Evolutionary conservation across 305 asterid species (phyloP).

Genomic region (Solanum hybrid): DNA sequence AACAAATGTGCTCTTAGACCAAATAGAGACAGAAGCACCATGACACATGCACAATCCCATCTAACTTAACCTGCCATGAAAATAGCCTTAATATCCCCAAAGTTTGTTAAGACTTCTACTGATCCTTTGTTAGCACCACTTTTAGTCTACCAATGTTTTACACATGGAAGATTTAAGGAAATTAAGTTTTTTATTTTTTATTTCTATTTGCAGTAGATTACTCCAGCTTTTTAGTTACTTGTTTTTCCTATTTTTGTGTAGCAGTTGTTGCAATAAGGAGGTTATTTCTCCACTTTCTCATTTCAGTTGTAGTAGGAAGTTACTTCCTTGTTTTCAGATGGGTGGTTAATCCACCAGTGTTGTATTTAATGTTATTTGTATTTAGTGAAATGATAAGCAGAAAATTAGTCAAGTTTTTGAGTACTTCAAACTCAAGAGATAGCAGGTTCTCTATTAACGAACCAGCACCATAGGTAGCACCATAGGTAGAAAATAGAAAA

Average conservation of each 20-base stretch:
- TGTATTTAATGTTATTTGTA: neutral
- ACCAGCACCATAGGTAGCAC: neutral
- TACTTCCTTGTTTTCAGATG: neutral
- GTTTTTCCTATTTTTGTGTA: neutral
- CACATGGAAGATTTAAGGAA: neutral
- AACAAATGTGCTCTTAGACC: neutral
- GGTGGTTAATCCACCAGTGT: neutral
- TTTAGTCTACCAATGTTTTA: neutral
- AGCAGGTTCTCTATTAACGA: neutral
- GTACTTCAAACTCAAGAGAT: neutral
- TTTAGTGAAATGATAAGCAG: neutral
- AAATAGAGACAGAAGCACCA: neutral
- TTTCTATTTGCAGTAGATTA: neutral
- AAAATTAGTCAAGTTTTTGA: neutral
- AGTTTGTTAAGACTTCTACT: neutral
- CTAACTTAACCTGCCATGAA: neutral
- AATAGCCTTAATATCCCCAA: neutral
- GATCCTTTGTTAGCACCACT: neutral
- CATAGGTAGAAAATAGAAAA: neutral
- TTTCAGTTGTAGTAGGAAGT: neutral
- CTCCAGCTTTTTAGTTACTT: neutral
- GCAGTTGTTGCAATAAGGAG: neutral
- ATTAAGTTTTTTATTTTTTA: neutral
- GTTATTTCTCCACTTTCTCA: neutral
- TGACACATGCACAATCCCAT: neutral